Conservation (phyloP, 805 yeast species). For the Schwanniomyces polymorphus region DNA sequence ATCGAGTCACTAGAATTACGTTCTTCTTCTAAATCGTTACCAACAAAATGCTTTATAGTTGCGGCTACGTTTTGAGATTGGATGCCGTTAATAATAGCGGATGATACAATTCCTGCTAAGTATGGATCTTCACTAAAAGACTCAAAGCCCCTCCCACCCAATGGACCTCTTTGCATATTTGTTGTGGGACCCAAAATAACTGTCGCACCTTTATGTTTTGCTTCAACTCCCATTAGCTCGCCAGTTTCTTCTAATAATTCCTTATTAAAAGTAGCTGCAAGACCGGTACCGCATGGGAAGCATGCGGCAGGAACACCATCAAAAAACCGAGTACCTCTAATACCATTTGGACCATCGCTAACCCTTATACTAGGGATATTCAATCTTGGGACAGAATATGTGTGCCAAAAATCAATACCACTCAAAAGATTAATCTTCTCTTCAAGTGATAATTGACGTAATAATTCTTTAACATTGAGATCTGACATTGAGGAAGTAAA, state of each 20-base stretch:
- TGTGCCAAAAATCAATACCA: conserved; percentile 52
- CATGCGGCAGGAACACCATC: conserved; percentile 55
- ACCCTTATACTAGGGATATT: conserved; percentile 49
- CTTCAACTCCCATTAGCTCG: conserved; percentile 52
- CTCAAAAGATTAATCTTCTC: conserved; percentile 39
- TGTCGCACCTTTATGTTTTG: conserved; percentile 52
- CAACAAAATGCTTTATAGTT: conserved; percentile 60
- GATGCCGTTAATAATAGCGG: conserved; percentile 53
- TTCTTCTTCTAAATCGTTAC: conserved; percentile 63
- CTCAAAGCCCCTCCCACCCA: conserved; percentile 66
- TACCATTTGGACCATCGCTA: conserved; percentile 65
- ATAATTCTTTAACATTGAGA: too few relatives aligned
- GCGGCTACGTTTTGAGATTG: conserved; percentile 53
- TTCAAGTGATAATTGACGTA: too few relatives aligned
- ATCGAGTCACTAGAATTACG: conserved; percentile 48
- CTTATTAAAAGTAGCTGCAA: conserved; percentile 58
- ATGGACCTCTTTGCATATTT: conserved; percentile 57
- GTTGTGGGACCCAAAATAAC: conserved; percentile 36
- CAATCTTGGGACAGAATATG: conserved; percentile 38
- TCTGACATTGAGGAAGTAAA: too few relatives aligned
- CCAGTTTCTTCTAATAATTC: conserved; percentile 52
- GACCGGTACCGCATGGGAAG: conserved; percentile 60
- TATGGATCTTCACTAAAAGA: conserved; percentile 63
- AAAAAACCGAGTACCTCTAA: conserved; percentile 57
- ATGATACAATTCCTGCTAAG: conserved; percentile 45